Evolutionary conservation across 2,329 filamentous ascomycete species (phyloP).

Genomic region (Intubia oerlemansii): DNA sequence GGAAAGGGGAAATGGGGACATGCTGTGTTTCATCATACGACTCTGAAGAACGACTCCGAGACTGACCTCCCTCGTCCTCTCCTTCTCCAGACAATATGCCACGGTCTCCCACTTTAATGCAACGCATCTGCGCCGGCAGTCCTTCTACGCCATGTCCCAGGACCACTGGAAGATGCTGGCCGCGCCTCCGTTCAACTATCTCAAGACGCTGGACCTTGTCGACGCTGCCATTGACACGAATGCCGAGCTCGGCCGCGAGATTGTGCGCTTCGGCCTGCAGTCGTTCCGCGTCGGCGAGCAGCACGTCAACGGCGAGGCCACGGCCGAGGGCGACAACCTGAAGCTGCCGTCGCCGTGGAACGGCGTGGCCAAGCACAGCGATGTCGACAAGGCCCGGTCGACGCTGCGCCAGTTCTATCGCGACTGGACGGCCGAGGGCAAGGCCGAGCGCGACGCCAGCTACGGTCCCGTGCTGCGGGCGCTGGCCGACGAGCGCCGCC

Average conservation of each 20-base stretch:
- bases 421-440: slow-evolving; percentile 74
- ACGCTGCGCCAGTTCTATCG: slow-evolving; percentile 87
- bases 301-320: slow-evolving; percentile 1
- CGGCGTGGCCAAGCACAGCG: slow-evolving; percentile 43
- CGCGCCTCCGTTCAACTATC: slow-evolving; percentile 59
- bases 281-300: slow-evolving; percentile 34
- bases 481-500: slow-evolving; percentile 27
- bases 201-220: slow-evolving; percentile 55
- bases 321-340: slow-evolving; percentile 15
- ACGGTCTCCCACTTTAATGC: slow-evolving; percentile 72
- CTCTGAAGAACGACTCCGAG: neutral
- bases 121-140: slow-evolving; percentile 74
- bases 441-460: slow-evolving; percentile 50
- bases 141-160: slow-evolving; percentile 78
- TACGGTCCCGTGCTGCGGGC: slow-evolving; percentile 53
- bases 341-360: slow-evolving; percentile 42
- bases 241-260: slow-evolving; percentile 58
- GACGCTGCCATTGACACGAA: slow-evolving; percentile 83
- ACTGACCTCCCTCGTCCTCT: neutral
- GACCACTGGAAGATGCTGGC: slow-evolving; percentile 70
- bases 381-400: slow-evolving; percentile 80
- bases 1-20: too few species aligned
- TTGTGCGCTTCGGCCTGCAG: slow-evolving; percentile 46
- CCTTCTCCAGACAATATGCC: slow-evolving; percentile 49
- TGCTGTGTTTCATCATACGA: neutral